These are phyloP conservation scores for Endocalyx cinctus DNA, from an alignment of 2,329 filamentous ascomycete genomes.

Conservation along the genomic window DNA sequence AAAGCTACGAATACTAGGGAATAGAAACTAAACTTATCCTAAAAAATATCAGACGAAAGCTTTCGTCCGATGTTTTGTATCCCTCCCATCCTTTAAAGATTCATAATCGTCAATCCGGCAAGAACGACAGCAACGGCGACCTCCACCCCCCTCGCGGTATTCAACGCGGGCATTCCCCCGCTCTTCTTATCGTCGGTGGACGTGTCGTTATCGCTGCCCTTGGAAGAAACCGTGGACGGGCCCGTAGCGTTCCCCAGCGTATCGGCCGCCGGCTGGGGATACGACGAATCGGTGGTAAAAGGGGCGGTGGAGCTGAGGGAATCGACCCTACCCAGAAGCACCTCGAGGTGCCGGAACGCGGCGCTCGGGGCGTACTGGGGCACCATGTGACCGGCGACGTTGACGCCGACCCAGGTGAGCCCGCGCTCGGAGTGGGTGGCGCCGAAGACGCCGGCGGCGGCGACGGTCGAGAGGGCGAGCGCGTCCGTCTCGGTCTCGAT, in stretches of 20 bases:
- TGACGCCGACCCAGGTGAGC: constrained; percentile 64
- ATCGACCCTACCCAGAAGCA: constrained; percentile 65
- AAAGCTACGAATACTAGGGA: too few species aligned
- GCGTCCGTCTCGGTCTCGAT: constrained; percentile 18
- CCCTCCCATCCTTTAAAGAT: too few species aligned
- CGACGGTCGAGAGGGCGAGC: constrained; percentile 35
- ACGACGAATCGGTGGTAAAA: constrained; percentile 20
- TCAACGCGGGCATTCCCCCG: too few species aligned
- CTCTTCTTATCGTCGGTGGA: neutral
- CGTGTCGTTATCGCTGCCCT: neutral
- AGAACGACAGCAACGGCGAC: too few species aligned
- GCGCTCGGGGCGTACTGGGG: constrained; percentile 65
- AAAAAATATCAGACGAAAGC: too few species aligned
- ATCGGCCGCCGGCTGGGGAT: constrained; percentile 19
- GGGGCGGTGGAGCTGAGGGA: constrained; percentile 21
- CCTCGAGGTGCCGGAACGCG: constrained; percentile 69
- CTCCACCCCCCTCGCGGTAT: too few species aligned
- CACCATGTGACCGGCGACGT: constrained; percentile 62
- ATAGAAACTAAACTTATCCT: too few species aligned
- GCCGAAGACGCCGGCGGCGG: constrained; percentile 64
- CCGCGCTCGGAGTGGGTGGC: constrained; percentile 69
- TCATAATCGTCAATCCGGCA: too few species aligned
- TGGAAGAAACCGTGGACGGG: constrained; percentile 7
- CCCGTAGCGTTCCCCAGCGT: constrained; percentile 25
- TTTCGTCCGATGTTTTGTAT: too few species aligned